phyloP scores from a whole-genome alignment of 75 land plant genomes.

The Pinus taeda region DNA sequence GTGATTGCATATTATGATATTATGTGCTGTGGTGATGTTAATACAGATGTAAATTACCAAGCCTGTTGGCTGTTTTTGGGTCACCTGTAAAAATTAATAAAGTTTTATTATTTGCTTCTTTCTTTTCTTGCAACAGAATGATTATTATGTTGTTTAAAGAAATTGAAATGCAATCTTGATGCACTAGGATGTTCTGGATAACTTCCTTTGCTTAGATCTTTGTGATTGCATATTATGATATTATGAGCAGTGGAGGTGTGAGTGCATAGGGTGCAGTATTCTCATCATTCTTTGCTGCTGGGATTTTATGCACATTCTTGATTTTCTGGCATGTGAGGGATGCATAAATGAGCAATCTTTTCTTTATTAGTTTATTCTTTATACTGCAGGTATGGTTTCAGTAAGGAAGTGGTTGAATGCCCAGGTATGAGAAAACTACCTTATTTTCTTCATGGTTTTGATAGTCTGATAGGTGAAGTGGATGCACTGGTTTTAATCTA shows the following conservation, averaged over 20 bases:
- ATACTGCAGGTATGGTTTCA: slow-evolving; percentile 79
- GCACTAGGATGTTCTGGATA: not conserved
- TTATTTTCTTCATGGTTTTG: not conserved
- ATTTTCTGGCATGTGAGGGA: not conserved
- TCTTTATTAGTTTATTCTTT: not conserved
- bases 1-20: not conserved
- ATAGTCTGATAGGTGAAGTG: not conserved
- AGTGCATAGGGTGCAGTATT: not conserved
- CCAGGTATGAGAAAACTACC: slow-evolving; percentile 48
- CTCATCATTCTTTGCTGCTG: not conserved
- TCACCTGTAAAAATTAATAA: too few relatives aligned
- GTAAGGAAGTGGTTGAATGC: slow-evolving; percentile 85
- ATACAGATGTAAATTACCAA: too few relatives aligned
- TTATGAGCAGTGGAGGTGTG: not conserved
- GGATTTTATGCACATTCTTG: not conserved
- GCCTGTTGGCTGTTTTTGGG: too few relatives aligned
- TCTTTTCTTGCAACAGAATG: not conserved
- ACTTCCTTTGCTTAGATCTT: not conserved
- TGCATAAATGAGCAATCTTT: slow-evolving; percentile 1
- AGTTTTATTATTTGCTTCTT: too few relatives aligned
- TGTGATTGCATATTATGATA: not conserved
- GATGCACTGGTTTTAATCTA: not conserved
- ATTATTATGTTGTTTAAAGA: not conserved
- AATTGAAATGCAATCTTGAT: not conserved
- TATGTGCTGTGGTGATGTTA: not conserved